Base-by-base conservation (phyloP, 352 stramenopile genomes). In the Globisporangium splendens region DNA sequence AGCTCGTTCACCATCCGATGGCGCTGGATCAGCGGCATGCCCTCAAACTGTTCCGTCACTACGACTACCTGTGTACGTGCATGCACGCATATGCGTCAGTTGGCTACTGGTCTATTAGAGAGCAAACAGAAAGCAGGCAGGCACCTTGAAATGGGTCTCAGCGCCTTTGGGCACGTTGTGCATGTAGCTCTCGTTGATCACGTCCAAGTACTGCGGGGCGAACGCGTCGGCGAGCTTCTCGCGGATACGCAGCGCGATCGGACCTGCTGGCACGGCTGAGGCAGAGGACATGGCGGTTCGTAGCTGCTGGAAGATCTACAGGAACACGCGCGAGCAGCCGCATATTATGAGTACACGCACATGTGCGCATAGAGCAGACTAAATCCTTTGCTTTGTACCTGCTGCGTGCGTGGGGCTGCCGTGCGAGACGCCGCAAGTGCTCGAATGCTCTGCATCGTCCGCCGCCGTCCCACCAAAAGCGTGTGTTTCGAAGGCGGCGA, bases 141-240 rank as follows among this genome's bases (percentile, higher is more conserved):
- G n/a, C 20, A 81, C 72, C 73, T 98, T 98, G 72, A 98, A 98
- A 70, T 98, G 96, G 18, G 92, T 98, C 79, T 98, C 95, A 15
- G 91, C 93, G 59, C 88, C 83, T 50, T 88, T 89, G 13, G 93
- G 93, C 35, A 98, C 95, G 63, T 96, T 98, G 79, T 98, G 95
- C 87, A 96, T 98, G 71, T 97, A 83, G 54, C 85, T 97, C 75
- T 98, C 95, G 68, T 98, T 98, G 31, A 93, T 72, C 31, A 98
- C 87, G 62, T 97, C 81, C 55, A 96, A 53, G 59, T 95, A 74
- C 51, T 64, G 21, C 15, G 87, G 87, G 44, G 55, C 14, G 47
- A 96, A 91, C 12, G 82, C 79, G 7, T 54, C 59, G 44, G 63
- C 42, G 46, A 93, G 66, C 66, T 95, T 95, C 46, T 77, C 68